Evolutionary conservation across 257 asterid genomes (phyloP).

Genomic region (Prunella vulgaris): DNA sequence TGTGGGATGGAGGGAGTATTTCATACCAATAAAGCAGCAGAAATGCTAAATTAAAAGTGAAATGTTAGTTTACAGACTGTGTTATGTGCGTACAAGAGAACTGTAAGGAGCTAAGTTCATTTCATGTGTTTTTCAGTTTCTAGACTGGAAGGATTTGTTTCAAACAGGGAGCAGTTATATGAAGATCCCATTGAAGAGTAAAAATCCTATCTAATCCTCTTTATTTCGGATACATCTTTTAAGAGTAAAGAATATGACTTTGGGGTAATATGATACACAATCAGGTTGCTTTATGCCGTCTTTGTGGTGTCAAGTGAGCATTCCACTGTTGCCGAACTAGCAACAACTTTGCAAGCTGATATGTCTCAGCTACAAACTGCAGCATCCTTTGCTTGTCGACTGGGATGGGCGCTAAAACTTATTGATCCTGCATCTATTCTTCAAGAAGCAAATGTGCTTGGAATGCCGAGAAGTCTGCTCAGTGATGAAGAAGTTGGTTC

Average conservation of each 20-base stretch:
- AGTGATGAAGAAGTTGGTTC: constrained; percentile 76
- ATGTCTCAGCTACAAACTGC: constrained; percentile 97
- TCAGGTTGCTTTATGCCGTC: constrained; percentile 99
- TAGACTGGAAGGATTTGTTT: constrained; percentile 99
- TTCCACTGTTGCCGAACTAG: constrained; percentile 95
- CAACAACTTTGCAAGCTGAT: constrained; percentile 93
- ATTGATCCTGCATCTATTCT: constrained; percentile 94
- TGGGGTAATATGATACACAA: constrained; percentile 23
- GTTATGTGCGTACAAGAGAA: constrained; percentile 4
- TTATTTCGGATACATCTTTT: constrained; percentile 7
- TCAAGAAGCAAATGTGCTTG: constrained; percentile 64
- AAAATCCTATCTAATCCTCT: constrained; percentile 27
- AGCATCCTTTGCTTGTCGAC: constrained; percentile 97
- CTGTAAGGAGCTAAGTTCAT: constrained; percentile 23
- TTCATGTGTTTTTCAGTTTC: constrained; percentile 72
- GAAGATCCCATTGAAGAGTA: constrained; percentile 99
- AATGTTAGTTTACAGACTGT: background rate
- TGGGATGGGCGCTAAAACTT: constrained; percentile 97
- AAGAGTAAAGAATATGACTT: constrained; percentile 21
- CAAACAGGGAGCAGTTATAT: constrained; percentile 96
- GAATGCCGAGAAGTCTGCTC: constrained; percentile 66
- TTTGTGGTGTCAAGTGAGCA: constrained; percentile 96
- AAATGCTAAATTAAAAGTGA: background rate
- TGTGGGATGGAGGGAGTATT: no score
- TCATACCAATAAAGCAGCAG: constrained; percentile 10